Base-by-base conservation (phyloP, 2,329 filamentous ascomycete genomes). In the Fusarium transvaalense region DNA sequence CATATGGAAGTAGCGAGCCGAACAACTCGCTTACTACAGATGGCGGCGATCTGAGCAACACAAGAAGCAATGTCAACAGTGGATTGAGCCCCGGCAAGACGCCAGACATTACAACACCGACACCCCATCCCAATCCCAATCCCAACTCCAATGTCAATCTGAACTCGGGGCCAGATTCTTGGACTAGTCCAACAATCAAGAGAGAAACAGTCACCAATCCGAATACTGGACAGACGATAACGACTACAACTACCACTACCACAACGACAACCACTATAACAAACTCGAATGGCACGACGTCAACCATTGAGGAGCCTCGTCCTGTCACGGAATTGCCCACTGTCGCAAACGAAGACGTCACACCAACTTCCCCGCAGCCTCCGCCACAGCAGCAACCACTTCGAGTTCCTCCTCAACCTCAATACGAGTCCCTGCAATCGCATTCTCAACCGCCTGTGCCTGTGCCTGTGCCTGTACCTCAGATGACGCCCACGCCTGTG, bases 231-330 rank as follows among this genome's bases (percentile, higher is more conserved):
- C 71, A 74, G 48, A 72, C 65, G 8, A 58, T 72, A 21, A 74
- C 71, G 1, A 73, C 71, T 2, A 71, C 72, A 5, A 72, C 69
- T 0, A 71, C 71, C 0, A 61, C 74, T 0, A 58, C 72, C 0
- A 78, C 80, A 0, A 80, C 79, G 8, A 77, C 76, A 0, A 74
- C 71, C 1, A 74, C 71, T 0, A 56, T 74, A 1, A 70, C 52
- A 9, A 71, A 74, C 38, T 61, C 71, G 21, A 74, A 74, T 41
- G 71, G 71, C 13, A 74, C 71, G 0, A 71, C 57, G 0, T 61
- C 66, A 8, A 74, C 71, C 2, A 54, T 69, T 10, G 69, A 74
- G 25, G 69, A 74, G 4, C 71, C 67, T 27, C 56, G 52, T 8
- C 56, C 59, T 6, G 41, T 57, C 0, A 66, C 48, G 17, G 71